phyloP scores from a whole-genome alignment of 176 grass and related monocot species.

The Leersia perrieri region DNA sequence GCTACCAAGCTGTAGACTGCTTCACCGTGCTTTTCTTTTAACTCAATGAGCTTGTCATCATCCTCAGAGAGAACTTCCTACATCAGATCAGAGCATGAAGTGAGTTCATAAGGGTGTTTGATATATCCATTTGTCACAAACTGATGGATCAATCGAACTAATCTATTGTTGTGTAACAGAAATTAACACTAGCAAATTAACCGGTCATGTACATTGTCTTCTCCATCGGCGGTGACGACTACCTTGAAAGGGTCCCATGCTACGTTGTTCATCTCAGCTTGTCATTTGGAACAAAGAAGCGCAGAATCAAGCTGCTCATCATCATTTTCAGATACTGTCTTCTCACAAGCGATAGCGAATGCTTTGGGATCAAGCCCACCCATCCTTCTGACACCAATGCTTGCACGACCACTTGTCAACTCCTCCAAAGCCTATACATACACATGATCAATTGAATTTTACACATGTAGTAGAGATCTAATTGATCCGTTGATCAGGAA shows the following conservation, averaged over 20 bases:
- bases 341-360: slow-evolving; percentile 38
- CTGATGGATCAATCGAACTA: too few relatives aligned
- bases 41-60: slow-evolving; percentile 28
- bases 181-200: too few relatives aligned
- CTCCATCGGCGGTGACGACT: slow-evolving; percentile 31
- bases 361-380: slow-evolving; percentile 50
- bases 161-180: too few relatives aligned
- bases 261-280: slow-evolving; percentile 38
- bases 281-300: slow-evolving; percentile 39
- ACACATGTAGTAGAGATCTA: too few relatives aligned
- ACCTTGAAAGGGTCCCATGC: slow-evolving; percentile 52
- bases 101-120: too few relatives aligned
- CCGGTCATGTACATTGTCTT: slow-evolving; percentile 32
- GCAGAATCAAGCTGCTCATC: background rate
- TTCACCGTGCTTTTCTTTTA: slow-evolving; percentile 41
- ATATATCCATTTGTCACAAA: too few relatives aligned
- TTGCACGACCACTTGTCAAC: background rate
- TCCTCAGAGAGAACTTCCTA: slow-evolving; percentile 52
- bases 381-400: slow-evolving; percentile 41
- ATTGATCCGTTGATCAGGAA: too few relatives aligned
- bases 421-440: too few relatives aligned
- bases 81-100: background rate
- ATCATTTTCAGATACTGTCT: slow-evolving; percentile 29
- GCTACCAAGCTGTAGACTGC: slow-evolving; percentile 36
- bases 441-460: too few relatives aligned